Percentiles rank a stretch among this genome's conserved stretches.
phyloP scores from a whole-genome alignment of 306 rosid genomes.

The Ormosia emarginata region DNA sequence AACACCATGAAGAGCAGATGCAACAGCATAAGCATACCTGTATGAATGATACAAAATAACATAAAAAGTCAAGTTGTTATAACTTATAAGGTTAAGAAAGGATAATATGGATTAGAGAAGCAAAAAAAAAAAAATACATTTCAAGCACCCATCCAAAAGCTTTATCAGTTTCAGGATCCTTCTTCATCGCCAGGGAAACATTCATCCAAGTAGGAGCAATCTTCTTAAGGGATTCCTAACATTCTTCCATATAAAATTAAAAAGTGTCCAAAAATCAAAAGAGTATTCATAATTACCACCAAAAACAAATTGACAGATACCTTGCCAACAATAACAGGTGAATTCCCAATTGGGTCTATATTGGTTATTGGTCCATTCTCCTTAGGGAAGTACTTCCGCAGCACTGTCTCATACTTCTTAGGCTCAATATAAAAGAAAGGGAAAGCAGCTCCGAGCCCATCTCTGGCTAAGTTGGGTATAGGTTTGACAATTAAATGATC shows the following conservation, averaged over 20 bases:
- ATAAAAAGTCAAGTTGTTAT: neutral
- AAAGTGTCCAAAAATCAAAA: constrained; percentile 10
- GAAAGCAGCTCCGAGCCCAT: constrained; percentile 87
- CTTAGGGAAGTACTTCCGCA: constrained; percentile 78
- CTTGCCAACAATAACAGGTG: constrained; percentile 95
- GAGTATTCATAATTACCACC: neutral
- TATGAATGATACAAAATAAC: constrained; percentile 18
- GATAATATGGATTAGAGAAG: constrained; percentile 3
- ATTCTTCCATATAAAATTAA: constrained; percentile 24
- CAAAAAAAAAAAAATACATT: constrained; percentile 52
- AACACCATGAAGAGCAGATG: constrained; percentile 88
- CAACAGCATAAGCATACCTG: constrained; percentile 96
- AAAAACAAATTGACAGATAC: constrained; percentile 38
- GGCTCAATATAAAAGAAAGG: constrained; percentile 99
- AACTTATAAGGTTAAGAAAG: constrained; percentile 17
- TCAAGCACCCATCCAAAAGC: constrained; percentile 99
- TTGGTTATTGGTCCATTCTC: constrained; percentile 77
- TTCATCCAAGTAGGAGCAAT: constrained; percentile 99
- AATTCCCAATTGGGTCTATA: constrained; percentile 93
- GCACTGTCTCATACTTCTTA: constrained; percentile 64
- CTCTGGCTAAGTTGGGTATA: constrained; percentile 88
- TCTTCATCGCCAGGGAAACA: constrained; percentile 94
- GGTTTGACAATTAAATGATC: constrained; percentile 96
- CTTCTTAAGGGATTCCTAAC: constrained; percentile 81
- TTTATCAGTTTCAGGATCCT: constrained; percentile 95